Evolutionary conservation across 768 basidiomycete genomes (phyloP).

Genomic region (Suillus lakei): DNA sequence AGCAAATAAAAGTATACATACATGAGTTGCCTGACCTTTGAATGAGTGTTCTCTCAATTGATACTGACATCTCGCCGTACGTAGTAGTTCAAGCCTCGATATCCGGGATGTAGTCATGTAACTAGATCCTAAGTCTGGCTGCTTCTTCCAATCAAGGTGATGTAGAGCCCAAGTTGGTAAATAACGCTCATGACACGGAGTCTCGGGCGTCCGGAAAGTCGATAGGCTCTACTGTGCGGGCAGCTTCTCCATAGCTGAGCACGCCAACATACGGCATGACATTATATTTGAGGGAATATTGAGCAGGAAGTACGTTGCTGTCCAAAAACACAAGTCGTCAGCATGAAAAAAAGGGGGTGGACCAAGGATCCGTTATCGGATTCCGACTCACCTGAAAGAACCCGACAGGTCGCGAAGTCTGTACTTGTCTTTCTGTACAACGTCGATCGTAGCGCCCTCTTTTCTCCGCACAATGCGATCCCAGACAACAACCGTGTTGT

Average conservation of each 20-base stretch:
- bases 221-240: conserved; percentile 45
- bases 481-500: conserved; percentile 88
- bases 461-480: conserved; percentile 88
- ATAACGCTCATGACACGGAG: conserved; percentile 28
- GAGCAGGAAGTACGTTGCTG: conserved; percentile 67
- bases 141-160: not conserved
- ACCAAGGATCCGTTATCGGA: conserved; percentile 17
- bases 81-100: conserved; percentile 12
- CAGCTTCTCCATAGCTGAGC: conserved; percentile 78
- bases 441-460: conserved; percentile 69
- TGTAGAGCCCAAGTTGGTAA: not conserved
- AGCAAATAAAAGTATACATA: not conserved
- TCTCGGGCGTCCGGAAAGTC: conserved; percentile 38
- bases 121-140: conserved; percentile 21
- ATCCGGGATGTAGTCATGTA: conserved; percentile 22
- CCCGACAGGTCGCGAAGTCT: conserved; percentile 74
- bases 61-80: not conserved
- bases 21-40: not conserved
- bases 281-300: conserved; percentile 84
- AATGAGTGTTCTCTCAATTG: not conserved
- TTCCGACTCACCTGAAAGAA: conserved; percentile 69
- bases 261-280: conserved; percentile 89
- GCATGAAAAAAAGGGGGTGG: conserved; percentile 9
- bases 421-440: conserved; percentile 79
- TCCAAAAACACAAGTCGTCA: conserved; percentile 21